Evolutionary conservation across 768 basidiomycete genomes (phyloP), one percentile per base, ranked within the genome.

Genomic region (Mycena vulgaris): DNA sequence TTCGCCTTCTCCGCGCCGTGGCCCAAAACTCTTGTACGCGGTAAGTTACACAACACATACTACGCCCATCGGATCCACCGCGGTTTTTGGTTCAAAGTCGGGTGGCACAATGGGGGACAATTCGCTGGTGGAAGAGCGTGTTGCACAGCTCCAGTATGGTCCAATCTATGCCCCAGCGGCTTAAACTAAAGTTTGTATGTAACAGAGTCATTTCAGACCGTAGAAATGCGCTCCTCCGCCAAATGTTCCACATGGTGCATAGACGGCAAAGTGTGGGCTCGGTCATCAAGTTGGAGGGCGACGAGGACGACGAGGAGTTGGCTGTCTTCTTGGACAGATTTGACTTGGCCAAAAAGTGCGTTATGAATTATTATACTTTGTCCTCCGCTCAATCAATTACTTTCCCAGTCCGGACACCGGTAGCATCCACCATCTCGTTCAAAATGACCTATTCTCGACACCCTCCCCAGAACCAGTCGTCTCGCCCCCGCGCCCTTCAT

Each of bases 161-260:
- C 30, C 31, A 67, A 45, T 30, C 47, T 31, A 45, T 62, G 16
- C 55, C 23, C 23, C 48, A 28, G 55, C 40, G 40, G 30, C 27
- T 66, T 59, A 35, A 27, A 47, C 59, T 57, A 35, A 68, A 57
- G 68, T 57, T 63, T 58, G 45, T 66, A 49, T 57, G 33, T 59
- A 69, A 23, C 70, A 95, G 93, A 77, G 85, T 83, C 72, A 90
- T 95, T 70, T 80, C 89, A 49, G 80, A 85, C 53, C 89, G 89
- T 73, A 85, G 93, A 78, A 91, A 92, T 90, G 89, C 83, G 61
- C 86, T 94, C 56, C 86, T 95, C 77, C 85, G 86, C 48, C 88
- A 94, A 78, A 90, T 95, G 89, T 92, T 88, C 80, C 80, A 82
- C 60, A 87, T 95, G 84, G 85, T 93, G 56, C 86, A 84, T 65